Percentiles rank a stretch among this genome's conserved stretches.
phyloP scores from a whole-genome alignment of 805 yeast genomes.

The Hanseniaspora thailandica region DNA sequence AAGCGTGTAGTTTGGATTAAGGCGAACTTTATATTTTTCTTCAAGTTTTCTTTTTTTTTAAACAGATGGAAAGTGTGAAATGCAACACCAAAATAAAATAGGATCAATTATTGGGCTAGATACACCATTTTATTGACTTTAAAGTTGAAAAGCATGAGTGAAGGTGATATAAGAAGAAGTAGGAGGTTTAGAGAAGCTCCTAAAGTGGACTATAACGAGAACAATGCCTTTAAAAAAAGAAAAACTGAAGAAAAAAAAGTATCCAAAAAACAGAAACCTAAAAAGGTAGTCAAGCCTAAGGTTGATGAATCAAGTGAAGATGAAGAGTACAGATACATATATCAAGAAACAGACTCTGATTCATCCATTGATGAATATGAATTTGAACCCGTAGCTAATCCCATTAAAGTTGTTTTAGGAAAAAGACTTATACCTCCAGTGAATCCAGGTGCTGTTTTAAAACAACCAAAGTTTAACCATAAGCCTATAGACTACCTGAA shows the following conservation, averaged over 20 bases:
- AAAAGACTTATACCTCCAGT: slow-evolving; percentile 32
- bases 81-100: too few species aligned
- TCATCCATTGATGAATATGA: slow-evolving; percentile 18
- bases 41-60: too few species aligned
- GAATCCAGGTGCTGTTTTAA: slow-evolving; percentile 47
- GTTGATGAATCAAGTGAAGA: slow-evolving; percentile 13
- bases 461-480: slow-evolving; percentile 32
- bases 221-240: neutral
- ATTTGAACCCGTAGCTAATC: slow-evolving; percentile 11
- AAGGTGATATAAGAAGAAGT: slow-evolving; percentile 12
- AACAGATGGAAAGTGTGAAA: too few species aligned
- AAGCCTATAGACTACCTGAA: slow-evolving; percentile 36
- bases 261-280: neutral
- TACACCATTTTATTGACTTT: neutral
- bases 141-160: slow-evolving; percentile 13
- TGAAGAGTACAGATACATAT: slow-evolving; percentile 10
- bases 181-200: slow-evolving; percentile 1
- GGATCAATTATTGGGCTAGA: too few species aligned
- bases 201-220: neutral
- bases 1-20: too few species aligned
- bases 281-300: neutral
- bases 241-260: neutral
- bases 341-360: slow-evolving; percentile 12
- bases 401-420: slow-evolving; percentile 6
- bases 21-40: too few species aligned